phyloP scores from a whole-genome alignment of 2,329 filamentous ascomycete genomes.

The Aspergillus cejpii region DNA sequence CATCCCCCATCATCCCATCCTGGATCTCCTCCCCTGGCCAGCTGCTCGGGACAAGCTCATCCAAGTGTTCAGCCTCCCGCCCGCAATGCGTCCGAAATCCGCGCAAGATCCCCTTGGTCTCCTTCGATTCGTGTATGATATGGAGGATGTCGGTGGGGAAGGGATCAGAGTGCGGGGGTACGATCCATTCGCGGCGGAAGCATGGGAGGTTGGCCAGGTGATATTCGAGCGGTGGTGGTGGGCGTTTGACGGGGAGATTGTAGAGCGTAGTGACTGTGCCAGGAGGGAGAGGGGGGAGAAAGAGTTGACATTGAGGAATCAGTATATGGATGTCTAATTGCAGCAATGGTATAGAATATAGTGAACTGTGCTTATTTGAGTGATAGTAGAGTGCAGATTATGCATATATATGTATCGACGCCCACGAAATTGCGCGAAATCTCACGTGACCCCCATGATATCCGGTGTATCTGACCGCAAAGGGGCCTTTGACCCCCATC shows the following conservation, averaged over 20 bases:
- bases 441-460: too few relatives aligned
- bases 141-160: slow-evolving; percentile 50
- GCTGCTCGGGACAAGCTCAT: slow-evolving; percentile 49
- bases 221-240: slow-evolving; percentile 58
- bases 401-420: too few relatives aligned
- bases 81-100: slow-evolving; percentile 43
- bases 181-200: slow-evolving; percentile 45
- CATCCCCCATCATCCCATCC: slow-evolving; percentile 51
- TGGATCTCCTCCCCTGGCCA: slow-evolving; percentile 56
- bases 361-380: too few relatives aligned
- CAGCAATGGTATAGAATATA: too few relatives aligned
- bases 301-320: slow-evolving; percentile 6
- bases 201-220: slow-evolving; percentile 55
- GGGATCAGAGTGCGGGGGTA: slow-evolving; percentile 47
- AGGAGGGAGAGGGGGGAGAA: slow-evolving; percentile 43
- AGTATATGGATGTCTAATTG: too few relatives aligned
- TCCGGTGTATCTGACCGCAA: too few relatives aligned
- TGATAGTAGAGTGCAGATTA: too few relatives aligned
- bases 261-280: slow-evolving; percentile 51
- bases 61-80: slow-evolving; percentile 47
- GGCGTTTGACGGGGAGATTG: slow-evolving; percentile 48
- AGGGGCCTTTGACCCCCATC: too few relatives aligned
- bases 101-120: slow-evolving; percentile 46
- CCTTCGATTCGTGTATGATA: slow-evolving; percentile 50
- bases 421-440: too few relatives aligned